Percentiles rank a stretch among this genome's conserved stretches.
These are phyloP conservation scores for Torulaspora gathmanii DNA, from an alignment of 805 yeast species.

Conservation along the genomic window DNA sequence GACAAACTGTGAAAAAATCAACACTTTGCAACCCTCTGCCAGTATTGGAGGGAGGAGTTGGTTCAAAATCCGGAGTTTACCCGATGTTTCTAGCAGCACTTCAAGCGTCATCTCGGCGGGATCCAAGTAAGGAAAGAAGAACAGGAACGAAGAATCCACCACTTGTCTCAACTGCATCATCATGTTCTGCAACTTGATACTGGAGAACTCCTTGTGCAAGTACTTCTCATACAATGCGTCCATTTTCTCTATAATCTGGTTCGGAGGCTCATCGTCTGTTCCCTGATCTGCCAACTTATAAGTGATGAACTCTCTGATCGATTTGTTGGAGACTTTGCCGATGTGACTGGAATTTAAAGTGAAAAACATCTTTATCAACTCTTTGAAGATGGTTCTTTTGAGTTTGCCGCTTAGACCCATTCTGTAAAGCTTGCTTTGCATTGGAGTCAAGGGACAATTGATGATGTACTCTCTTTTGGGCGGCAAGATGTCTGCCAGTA, in stretches of 20 bases:
- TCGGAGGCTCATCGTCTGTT: conserved; percentile 5
- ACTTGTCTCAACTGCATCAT: conserved; percentile 82
- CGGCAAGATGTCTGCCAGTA: conserved; percentile 61
- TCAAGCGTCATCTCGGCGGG: conserved; percentile 41
- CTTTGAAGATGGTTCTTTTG: conserved; percentile 42
- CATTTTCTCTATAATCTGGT: conserved; percentile 20
- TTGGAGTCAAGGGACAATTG: conserved; percentile 59
- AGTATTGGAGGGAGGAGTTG: conserved; percentile 54
- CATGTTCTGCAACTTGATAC: conserved; percentile 56
- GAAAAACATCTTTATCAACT: conserved; percentile 50
- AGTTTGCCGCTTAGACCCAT: conserved; percentile 45
- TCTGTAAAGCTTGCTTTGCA: conserved; percentile 62
- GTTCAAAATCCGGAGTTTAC: conserved; percentile 67
- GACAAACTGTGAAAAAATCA: conserved; percentile 86
- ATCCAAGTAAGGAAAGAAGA: conserved; percentile 67
- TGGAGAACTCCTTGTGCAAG: conserved; percentile 41
- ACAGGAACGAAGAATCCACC: conserved; percentile 81
- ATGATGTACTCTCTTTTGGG: conserved; percentile 86
- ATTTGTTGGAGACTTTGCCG: conserved; percentile 31
- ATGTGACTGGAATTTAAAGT: conserved; percentile 37
- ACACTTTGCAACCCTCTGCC: conserved; percentile 54
- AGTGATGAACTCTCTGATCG: conserved; percentile 43
- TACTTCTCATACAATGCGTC: conserved; percentile 30
- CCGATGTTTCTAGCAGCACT: conserved; percentile 51
- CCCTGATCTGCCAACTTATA: conserved; percentile 29